Base-by-base conservation (phyloP, 257 asterid genomes). In the Primulina huaijiensis region DNA sequence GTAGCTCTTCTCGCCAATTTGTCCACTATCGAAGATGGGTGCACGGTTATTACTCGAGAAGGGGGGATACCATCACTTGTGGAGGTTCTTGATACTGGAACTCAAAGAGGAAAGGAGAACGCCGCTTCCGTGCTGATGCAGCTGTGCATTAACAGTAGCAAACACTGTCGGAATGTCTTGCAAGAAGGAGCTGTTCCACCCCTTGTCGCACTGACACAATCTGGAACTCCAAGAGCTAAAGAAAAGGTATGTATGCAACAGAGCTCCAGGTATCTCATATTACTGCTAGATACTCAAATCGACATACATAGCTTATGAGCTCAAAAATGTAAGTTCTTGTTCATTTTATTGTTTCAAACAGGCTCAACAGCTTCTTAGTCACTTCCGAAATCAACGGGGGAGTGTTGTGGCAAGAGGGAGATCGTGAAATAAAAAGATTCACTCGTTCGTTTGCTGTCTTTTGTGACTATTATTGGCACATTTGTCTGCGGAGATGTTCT, bases 111-210 rank as follows among this genome's bases (percentile, higher is more conserved):
- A 59, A 91, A 94, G 87, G 99, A 94, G 71, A 94, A 94, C 75
- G 95, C 97, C 46, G 90, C 99, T 31, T 85, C 97, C 4, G 81
- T 87, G 71, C 80, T 91, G 38, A 80, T 94, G 84, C 99, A 94
- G 74, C 75, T 94, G 67, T 94, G 97, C 79, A 73, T 89, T 62
- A 85, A 74, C 76, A 91, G 85, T 76, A 16, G 85, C 27, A 87
- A 87, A 80, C 79, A 82, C 72, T 87, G 97, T 73, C 85, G 86
- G 69, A 84, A 84, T 65, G 90, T 94, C 74, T 76, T 94, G 85
- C 96, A 86, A 76, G 99, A 94, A 83, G 99, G 99, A 33, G 99
- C 96, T 20, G 97, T 94, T 67, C 99, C 99, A 8, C 96, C 99
- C 61, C 96, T 94, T 8, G 97, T 94, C 3, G 92, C 95, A 6